Base-by-base conservation (phyloP, 2,329 filamentous ascomycete genomes). In the Fusarium protoensiforme region DNA sequence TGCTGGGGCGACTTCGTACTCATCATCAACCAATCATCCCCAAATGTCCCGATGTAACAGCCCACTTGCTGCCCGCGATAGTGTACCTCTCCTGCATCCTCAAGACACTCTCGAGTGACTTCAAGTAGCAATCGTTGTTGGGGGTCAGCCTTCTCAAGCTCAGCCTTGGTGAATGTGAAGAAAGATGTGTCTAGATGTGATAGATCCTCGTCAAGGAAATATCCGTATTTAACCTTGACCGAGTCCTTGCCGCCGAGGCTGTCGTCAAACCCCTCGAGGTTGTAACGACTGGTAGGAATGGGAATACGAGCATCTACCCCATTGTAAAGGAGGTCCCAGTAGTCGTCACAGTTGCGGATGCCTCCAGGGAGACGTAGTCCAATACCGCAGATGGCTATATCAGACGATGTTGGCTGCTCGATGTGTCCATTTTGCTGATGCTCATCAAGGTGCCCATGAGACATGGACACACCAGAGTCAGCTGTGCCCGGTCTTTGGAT, bases 331-430 rank as follows among this genome's bases (percentile, higher is more conserved):
- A 68, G 54, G 9, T 65, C 7, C 65, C 60, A 69, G 10, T 63
- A 68, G 0, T 38, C 65, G 1, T 68, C 5, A n/a, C 43, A 56
- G 29, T 48, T 68, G 4, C 16, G 16, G 13, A 69, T 68, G 1
- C 65, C 65, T 2, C 67, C 65, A 0, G 67, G 67, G 0, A 69
- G 67, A 53, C 67, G 58, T 6, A 69, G 0, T 16, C 36, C 65
- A 4, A 68, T 69, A 1, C 67, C 67, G 4, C 58, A 64, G 11
- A 69, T 65, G 33, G 61, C 61, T 24, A 63, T 27, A n/a, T 63
- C 61, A 7, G 61, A 31, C 20, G 27, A 20, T 27, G 3, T 22
- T 10, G n/a, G 22, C 5, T 16, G 24, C 1, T 57, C 35, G 7
- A 2, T 31, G 29, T 33, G 29, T 24, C 46, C 48, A 43, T 57